Conservation (phyloP, 352 stramenopile species). For the Plasmopara viticola region DNA sequence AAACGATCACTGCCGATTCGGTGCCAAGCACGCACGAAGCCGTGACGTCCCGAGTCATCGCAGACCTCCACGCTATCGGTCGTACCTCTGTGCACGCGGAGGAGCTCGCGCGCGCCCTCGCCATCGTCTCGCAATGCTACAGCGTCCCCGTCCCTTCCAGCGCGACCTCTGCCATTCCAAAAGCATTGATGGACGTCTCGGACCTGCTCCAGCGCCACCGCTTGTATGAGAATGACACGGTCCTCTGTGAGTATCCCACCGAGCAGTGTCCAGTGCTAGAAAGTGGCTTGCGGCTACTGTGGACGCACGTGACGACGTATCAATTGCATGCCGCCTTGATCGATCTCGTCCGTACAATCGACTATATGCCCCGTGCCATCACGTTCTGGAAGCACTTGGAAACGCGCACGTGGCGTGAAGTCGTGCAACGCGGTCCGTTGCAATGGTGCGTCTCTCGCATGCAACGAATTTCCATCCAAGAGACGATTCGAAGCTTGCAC, state of each 20-base stretch:
- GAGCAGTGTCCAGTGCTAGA: conserved; percentile 31
- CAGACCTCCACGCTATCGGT: conserved; percentile 20
- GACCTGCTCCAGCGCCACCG: conserved; percentile 38
- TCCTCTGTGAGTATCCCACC: conserved; percentile 8
- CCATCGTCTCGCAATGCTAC: conserved; percentile 39
- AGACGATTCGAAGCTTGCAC: conserved; percentile 59
- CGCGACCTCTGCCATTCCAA: conserved; percentile 27
- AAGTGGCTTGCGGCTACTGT: conserved; percentile 38
- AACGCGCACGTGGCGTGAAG: conserved; percentile 39
- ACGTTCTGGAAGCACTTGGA: conserved; percentile 62
- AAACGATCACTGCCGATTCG: conserved; percentile 4
- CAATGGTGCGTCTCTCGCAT: conserved; percentile 59
- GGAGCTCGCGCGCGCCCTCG: conserved; percentile 32
- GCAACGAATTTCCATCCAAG: conserved; percentile 43
- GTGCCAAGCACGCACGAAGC: conserved; percentile 17
- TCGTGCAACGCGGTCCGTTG: conserved; percentile 44
- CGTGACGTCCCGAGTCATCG: conserved; percentile 20
- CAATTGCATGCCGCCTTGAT: conserved; percentile 50
- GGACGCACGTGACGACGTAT: conserved; percentile 55
- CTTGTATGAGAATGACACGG: conserved; percentile 22
- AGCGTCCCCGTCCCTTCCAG: conserved; percentile 38
- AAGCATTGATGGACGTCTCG: conserved; percentile 31
- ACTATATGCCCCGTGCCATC: conserved; percentile 63
- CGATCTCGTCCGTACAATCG: conserved; percentile 53
- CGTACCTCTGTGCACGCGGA: conserved; percentile 22